Evolutionary conservation across 78 protist species (phyloP).

Genomic region (Monosiga brevicollis): DNA sequence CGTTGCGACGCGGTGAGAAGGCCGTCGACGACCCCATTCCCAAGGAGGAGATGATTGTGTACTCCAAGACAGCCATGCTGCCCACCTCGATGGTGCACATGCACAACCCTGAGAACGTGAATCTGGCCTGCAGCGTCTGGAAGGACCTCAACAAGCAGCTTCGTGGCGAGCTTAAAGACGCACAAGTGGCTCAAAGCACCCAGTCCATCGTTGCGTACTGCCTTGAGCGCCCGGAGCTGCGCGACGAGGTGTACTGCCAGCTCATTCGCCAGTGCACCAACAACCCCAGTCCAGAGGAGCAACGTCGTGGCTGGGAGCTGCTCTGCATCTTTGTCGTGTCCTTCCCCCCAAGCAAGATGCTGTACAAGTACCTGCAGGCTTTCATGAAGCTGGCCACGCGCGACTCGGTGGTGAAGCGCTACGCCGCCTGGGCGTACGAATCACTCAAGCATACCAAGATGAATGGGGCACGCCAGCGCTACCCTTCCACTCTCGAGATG

Average conservation of each 20-base stretch:
- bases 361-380: conserved; percentile 4
- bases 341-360: neutral
- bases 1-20: neutral
- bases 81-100: conserved; percentile 18
- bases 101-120: neutral
- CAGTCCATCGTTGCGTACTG: conserved; percentile 11
- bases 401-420: neutral
- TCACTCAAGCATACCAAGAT: neutral
- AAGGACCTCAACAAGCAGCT: neutral
- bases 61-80: neutral
- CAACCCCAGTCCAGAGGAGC: conserved; percentile 9
- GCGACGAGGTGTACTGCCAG: conserved; percentile 36
- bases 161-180: conserved; percentile 4
- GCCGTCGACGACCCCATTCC: neutral
- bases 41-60: conserved; percentile 1
- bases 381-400: neutral
- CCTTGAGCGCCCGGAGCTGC: conserved; percentile 5
- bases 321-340: neutral
- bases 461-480: neutral
- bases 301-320: neutral
- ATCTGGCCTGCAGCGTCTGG: conserved; percentile 9
- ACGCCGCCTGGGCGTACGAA: neutral
- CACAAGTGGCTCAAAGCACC: neutral
- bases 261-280: conserved; percentile 5
- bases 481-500: neutral